These are phyloP conservation scores for Silene latifolia DNA, from an alignment of 148 eudicot genomes.

Conservation along the genomic window DNA sequence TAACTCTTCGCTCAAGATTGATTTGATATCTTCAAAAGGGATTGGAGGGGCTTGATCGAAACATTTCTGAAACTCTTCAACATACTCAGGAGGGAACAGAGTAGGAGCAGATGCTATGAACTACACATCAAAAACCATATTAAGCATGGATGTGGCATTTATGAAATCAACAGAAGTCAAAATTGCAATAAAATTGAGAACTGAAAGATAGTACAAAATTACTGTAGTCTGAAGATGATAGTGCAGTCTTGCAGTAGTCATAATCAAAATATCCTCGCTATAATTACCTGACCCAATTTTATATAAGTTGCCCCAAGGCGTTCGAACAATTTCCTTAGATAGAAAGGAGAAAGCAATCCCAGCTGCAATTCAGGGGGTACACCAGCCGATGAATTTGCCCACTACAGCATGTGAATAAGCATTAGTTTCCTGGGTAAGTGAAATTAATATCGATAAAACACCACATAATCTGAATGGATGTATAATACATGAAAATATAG, in stretches of 20 bases:
- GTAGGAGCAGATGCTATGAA: constrained; percentile 97
- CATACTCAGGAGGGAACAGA: constrained; percentile 89
- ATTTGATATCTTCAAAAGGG: constrained; percentile 80
- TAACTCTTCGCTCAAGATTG: constrained; percentile 67
- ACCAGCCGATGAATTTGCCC: constrained; percentile 60
- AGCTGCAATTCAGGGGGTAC: constrained; percentile 72
- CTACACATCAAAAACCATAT: constrained; percentile 36
- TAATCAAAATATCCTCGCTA: not conserved
- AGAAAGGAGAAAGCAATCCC: constrained; percentile 75
- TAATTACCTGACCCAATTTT: constrained; percentile 89
- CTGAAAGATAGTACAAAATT: not conserved
- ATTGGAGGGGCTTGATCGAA: constrained; percentile 85
- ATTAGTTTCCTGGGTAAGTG: constrained; percentile 17
- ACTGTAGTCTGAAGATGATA: not conserved
- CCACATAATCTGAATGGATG: not conserved
- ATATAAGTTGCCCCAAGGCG: constrained; percentile 97
- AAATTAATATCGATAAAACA: not conserved
- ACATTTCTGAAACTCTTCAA: constrained; percentile 90
- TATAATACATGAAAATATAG: not conserved
- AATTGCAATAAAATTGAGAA: not conserved
- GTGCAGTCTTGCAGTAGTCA: not conserved
- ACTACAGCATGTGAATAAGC: constrained; percentile 33
- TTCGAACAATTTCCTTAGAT: constrained; percentile 88
- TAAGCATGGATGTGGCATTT: constrained; percentile 8
- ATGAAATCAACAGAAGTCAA: not conserved